phyloP scores from a whole-genome alignment of 257 asterid species.

The Solanum piurae region DNA sequence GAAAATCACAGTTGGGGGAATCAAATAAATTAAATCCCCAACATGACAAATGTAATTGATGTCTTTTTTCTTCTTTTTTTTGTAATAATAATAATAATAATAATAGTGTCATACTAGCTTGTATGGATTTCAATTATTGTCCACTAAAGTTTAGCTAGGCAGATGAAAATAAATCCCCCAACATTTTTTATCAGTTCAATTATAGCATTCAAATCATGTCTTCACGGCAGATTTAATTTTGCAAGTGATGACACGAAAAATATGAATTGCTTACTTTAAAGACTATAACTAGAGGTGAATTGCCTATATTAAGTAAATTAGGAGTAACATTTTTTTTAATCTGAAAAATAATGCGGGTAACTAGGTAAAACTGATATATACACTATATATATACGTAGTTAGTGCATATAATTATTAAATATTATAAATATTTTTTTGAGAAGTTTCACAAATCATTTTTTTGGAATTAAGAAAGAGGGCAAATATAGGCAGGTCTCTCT shows the following conservation, averaged over 20 bases:
- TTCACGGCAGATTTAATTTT: background rate
- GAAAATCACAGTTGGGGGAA: conserved; percentile 52
- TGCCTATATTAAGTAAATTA: background rate
- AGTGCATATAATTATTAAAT: background rate
- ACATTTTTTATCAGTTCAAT: background rate
- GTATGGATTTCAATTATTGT: background rate
- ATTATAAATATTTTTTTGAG: background rate
- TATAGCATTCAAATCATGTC: too few species aligned
- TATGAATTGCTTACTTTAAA: background rate
- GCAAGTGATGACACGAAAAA: background rate
- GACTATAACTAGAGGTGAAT: background rate
- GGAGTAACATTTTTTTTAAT: background rate
- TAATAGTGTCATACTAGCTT: background rate
- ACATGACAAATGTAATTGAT: background rate
- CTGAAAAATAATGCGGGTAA: background rate
- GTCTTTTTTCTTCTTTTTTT: background rate
- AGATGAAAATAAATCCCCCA: background rate
- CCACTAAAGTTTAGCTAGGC: too few species aligned
- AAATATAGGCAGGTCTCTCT: background rate
- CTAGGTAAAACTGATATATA: background rate
- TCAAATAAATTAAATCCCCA: conserved; percentile 1
- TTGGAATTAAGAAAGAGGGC: background rate
- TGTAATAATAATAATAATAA: background rate
- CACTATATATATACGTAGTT: background rate
- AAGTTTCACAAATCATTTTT: background rate